phyloP scores from a whole-genome alignment of 176 grass and related monocot species.

The Avena sativa region DNA sequence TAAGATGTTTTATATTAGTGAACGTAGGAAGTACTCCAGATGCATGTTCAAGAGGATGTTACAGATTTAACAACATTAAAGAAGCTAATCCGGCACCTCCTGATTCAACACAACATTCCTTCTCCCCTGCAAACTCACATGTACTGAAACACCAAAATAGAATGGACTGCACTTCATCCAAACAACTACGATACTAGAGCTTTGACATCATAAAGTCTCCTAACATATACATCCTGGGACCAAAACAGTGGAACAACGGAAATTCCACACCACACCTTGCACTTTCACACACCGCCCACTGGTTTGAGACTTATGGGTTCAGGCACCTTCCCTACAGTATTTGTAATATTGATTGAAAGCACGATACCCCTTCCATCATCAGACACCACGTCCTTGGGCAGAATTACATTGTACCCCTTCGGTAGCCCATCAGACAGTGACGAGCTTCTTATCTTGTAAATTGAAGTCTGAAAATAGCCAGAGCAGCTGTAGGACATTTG shows the following conservation, averaged over 20 bases:
- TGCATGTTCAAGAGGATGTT: neutral
- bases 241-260: neutral
- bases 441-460: neutral
- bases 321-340: no score
- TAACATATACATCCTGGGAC: neutral
- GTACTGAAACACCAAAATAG: neutral
- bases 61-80: neutral
- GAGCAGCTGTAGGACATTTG: neutral
- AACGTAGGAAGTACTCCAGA: neutral
- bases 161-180: neutral
- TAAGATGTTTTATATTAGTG: no score
- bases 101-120: neutral
- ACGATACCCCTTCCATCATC: neutral
- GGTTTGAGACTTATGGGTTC: neutral
- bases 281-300: neutral
- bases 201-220: neutral
- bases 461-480: neutral
- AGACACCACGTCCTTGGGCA: neutral
- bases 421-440: neutral
- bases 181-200: neutral
- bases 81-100: neutral
- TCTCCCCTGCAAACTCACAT: neutral
- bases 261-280: neutral
- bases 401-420: neutral
- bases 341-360: neutral